Evolutionary conservation across 495 filamentous ascomycete genomes (phyloP).

Genomic region (Neurospora tetrasperma): DNA sequence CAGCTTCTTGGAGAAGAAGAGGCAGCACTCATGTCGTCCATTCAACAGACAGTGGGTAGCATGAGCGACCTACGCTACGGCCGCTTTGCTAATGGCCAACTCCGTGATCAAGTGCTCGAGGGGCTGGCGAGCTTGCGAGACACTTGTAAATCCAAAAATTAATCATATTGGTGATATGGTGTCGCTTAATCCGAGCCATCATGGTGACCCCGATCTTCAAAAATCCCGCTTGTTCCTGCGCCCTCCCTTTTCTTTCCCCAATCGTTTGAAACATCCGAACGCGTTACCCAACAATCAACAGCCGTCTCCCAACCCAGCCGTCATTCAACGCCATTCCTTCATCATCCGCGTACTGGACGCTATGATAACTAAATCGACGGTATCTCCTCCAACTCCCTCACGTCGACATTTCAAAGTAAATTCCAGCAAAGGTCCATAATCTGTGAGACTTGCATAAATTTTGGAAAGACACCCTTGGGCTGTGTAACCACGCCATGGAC

Average conservation of each 20-base stretch:
- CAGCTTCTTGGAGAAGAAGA: constrained; percentile 53
- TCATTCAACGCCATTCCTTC: not conserved
- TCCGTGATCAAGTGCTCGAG: constrained; percentile 49
- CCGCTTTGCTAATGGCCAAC: constrained; percentile 50
- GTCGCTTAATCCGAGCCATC: not conserved
- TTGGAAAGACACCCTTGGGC: not conserved
- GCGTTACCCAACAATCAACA: not conserved
- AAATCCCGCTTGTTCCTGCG: not conserved
- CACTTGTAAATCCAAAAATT: constrained; percentile 44
- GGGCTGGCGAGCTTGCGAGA: constrained; percentile 54
- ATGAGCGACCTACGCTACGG: constrained; percentile 81
- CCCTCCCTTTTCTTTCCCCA: not conserved
- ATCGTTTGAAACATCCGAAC: not conserved
- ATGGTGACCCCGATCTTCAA: not conserved
- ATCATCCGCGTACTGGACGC: not conserved
- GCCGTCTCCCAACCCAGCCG: not conserved
- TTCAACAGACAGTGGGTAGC: constrained; percentile 53
- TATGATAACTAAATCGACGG: too few species aligned
- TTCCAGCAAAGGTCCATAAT: not conserved
- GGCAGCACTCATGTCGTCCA: constrained; percentile 45
- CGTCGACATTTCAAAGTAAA: too few species aligned
- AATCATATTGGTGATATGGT: constrained; percentile 8
- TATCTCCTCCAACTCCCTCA: too few species aligned
- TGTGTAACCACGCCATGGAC: not conserved
- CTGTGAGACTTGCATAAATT: not conserved